A percentile compares a stretch with the other conserved stretches of the same genome.
These are phyloP conservation scores for Gleditsia sinensis DNA, from an alignment of 306 rosid species.

Conservation along the genomic window DNA sequence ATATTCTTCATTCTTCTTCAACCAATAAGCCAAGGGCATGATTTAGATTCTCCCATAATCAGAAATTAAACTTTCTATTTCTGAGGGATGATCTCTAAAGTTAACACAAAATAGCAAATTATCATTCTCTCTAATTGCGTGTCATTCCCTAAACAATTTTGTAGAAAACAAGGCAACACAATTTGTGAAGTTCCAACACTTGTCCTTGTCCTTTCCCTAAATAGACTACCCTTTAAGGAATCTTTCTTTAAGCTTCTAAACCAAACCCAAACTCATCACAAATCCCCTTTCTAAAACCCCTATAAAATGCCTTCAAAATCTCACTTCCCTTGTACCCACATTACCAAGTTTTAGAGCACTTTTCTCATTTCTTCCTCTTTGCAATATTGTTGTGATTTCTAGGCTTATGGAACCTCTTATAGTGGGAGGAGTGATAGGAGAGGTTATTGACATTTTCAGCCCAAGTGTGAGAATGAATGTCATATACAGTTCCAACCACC, in stretches of 20 bases:
- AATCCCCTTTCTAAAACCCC: neutral
- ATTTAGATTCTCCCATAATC: slow-evolving; percentile 47
- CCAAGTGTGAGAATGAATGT: slow-evolving; percentile 80
- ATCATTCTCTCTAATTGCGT: slow-evolving; percentile 25
- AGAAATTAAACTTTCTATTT: neutral
- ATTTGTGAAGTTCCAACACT: neutral
- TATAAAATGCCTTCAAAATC: slow-evolving; percentile 46
- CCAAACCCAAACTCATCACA: slow-evolving; percentile 3
- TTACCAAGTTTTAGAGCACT: slow-evolving; percentile 18
- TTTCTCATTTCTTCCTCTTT: neutral
- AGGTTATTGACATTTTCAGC: slow-evolving; percentile 75
- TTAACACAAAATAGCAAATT: slow-evolving; percentile 27
- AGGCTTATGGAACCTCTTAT: slow-evolving; percentile 58
- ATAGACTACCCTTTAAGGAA: slow-evolving; percentile 36
- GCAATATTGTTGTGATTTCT: slow-evolving; percentile 38
- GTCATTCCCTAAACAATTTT: slow-evolving; percentile 38
- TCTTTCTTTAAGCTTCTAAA: slow-evolving; percentile 43
- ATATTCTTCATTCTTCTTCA: slow-evolving; percentile 50
- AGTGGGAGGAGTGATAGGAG: slow-evolving; percentile 88
- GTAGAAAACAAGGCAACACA: slow-evolving; percentile 27
- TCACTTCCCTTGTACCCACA: slow-evolving; percentile 31
- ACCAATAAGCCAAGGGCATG: slow-evolving; percentile 52
- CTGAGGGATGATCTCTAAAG: slow-evolving; percentile 31
- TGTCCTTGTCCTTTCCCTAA: slow-evolving; percentile 43
- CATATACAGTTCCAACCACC: slow-evolving; percentile 55